phyloP scores from a whole-genome alignment of 805 yeast genomes.

The Spathaspora sp. region DNA sequence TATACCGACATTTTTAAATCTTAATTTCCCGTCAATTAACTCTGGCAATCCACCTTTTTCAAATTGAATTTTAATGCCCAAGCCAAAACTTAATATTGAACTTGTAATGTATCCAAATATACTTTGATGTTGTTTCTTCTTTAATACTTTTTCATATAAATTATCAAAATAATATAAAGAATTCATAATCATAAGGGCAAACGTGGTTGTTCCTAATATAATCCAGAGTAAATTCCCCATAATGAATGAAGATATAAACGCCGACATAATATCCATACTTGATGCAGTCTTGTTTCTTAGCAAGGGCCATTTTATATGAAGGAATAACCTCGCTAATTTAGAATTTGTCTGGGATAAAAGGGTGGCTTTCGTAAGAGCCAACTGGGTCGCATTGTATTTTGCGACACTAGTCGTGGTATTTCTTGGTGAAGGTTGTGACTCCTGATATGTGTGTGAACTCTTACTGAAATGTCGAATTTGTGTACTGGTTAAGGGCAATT shows the following conservation, averaged over 20 bases:
- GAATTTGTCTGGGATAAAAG: slow-evolving; percentile 28
- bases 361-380: slow-evolving; percentile 15
- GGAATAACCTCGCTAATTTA: slow-evolving; percentile 26
- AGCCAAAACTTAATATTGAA: slow-evolving; percentile 35
- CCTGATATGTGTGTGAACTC: too few relatives aligned
- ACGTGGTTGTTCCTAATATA: slow-evolving; percentile 55
- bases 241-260: slow-evolving; percentile 53
- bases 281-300: slow-evolving; percentile 44
- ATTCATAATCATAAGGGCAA: slow-evolving; percentile 45
- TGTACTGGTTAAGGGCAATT: background rate
- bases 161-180: slow-evolving; percentile 36
- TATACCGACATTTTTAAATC: slow-evolving; percentile 39
- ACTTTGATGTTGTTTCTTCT: slow-evolving; percentile 17
- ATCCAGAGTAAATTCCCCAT: slow-evolving; percentile 58
- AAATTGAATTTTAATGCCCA: slow-evolving; percentile 35
- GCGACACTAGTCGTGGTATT: too few relatives aligned
- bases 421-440: background rate
- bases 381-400: too few relatives aligned
- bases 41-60: slow-evolving; percentile 39
- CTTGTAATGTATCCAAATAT: slow-evolving; percentile 31
- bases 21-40: slow-evolving; percentile 48
- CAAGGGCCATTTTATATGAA: slow-evolving; percentile 47
- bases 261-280: slow-evolving; percentile 48
- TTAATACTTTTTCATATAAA: slow-evolving; percentile 15
- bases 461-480: background rate